Conservation (phyloP, 75 land plant genomes). For the Selaginella tamariscina region DNA sequence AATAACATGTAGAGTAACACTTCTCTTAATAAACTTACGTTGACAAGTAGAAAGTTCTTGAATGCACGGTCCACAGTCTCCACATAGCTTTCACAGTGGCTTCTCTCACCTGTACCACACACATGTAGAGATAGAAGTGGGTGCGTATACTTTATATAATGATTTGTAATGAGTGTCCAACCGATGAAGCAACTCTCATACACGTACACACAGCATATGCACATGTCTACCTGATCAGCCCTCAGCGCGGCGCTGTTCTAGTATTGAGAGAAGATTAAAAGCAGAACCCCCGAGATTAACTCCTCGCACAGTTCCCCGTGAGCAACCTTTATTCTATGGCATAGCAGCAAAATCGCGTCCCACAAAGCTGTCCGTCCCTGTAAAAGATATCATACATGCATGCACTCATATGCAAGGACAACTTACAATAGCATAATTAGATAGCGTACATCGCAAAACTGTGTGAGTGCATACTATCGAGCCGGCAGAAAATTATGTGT, state of each 20-base stretch:
- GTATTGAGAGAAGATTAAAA: constrained; percentile 54
- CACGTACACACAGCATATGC: neutral
- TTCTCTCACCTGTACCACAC: too few species aligned
- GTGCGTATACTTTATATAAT: neutral
- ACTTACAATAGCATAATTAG: too few species aligned
- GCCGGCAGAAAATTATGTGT: too few species aligned
- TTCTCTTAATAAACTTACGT: too few species aligned
- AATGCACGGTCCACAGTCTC: too few species aligned
- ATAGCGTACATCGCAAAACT: too few species aligned
- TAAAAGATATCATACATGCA: constrained; percentile 1
- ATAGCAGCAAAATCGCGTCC: constrained; percentile 81
- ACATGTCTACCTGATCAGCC: neutral
- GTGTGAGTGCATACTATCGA: too few species aligned
- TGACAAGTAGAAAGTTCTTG: too few species aligned
- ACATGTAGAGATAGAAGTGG: too few species aligned
- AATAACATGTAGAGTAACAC: too few species aligned
- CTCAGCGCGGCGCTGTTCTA: constrained; percentile 22
- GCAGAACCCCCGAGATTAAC: constrained; percentile 84
- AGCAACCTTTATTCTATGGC: constrained; percentile 48
- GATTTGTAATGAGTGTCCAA: too few species aligned
- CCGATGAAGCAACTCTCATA: neutral
- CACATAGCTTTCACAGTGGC: too few species aligned
- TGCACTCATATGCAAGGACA: neutral
- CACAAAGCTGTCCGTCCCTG: constrained; percentile 95
- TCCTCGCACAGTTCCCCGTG: constrained; percentile 76